These are phyloP conservation scores for Cryphonectria nitschkei DNA, from an alignment of 2,329 filamentous ascomycete genomes.

Conservation along the genomic window DNA sequence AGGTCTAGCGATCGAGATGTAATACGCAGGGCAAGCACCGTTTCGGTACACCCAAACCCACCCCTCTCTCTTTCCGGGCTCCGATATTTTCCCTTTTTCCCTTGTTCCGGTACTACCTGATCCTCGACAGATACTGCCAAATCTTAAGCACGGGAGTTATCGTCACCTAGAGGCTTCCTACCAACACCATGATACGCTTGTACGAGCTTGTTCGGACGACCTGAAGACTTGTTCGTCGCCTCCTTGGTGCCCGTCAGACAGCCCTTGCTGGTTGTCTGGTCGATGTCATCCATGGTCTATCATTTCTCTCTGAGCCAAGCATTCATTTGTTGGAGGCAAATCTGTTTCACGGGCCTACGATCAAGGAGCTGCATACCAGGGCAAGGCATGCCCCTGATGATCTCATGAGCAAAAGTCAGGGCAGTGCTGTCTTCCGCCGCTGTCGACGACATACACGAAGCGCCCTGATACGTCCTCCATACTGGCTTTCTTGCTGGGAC, in stretches of 20 bases:
- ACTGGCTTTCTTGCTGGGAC: not conserved
- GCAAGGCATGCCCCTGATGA: not conserved
- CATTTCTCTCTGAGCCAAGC: not conserved
- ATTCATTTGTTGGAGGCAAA: not conserved
- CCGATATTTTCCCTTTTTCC: not conserved
- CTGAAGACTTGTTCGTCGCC: not conserved
- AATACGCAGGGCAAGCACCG: slow-evolving; percentile 1
- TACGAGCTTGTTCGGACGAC: not conserved
- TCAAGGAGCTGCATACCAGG: not conserved
- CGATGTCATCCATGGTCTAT: not conserved
- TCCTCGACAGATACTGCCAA: not conserved
- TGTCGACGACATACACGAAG: not conserved
- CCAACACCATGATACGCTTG: not conserved
- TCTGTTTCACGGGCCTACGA: not conserved
- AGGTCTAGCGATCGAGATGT: not conserved
- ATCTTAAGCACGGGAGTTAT: not conserved
- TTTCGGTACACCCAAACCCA: not conserved
- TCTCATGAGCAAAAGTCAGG: not conserved
- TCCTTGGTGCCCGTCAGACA: not conserved
- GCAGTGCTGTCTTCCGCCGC: not conserved
- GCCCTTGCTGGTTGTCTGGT: not conserved
- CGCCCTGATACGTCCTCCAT: slow-evolving; percentile 7
- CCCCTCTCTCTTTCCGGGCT: not conserved
- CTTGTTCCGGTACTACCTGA: not conserved
- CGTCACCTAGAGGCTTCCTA: not conserved